These are phyloP conservation scores for Agmasoma carcini DNA, from an alignment of 371 early-diverging fungal species.

Conservation along the genomic window DNA sequence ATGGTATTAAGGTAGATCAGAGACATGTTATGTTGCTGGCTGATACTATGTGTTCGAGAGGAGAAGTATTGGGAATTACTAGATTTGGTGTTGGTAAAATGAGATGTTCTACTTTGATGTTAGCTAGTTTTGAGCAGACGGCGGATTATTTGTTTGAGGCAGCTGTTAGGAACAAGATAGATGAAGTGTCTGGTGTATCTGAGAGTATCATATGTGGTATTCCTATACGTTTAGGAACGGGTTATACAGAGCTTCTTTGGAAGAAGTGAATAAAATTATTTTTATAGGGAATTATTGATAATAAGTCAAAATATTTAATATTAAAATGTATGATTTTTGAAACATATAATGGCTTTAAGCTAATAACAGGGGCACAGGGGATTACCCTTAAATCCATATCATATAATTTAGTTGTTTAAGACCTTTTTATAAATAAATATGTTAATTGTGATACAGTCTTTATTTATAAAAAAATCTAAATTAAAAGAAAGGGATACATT, in stretches of 20 bases:
- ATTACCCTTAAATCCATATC: no score
- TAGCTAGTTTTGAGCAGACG: slow-evolving; percentile 97
- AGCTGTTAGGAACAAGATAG: slow-evolving; percentile 72
- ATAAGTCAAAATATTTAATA: no score
- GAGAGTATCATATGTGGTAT: slow-evolving; percentile 97
- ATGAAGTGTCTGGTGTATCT: slow-evolving; percentile 79
- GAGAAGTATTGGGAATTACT: slow-evolving; percentile 91
- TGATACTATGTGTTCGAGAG: slow-evolving; percentile 95
- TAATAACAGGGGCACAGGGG: no score
- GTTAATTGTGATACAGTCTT: no score
- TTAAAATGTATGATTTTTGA: no score
- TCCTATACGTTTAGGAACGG: slow-evolving; percentile 88
- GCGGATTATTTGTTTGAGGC: slow-evolving; percentile 95
- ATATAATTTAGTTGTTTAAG: no score
- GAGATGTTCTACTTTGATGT: slow-evolving; percentile 93
- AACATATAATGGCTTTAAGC: no score
- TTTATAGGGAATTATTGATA: no score
- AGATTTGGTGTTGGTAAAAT: slow-evolving; percentile 95
- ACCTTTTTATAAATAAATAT: no score
- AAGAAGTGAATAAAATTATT: slow-evolving; percentile 2
- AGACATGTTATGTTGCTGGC: slow-evolving; percentile 90
- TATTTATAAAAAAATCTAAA: no score
- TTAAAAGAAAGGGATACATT: no score
- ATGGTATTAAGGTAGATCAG: slow-evolving; percentile 86
- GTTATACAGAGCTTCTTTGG: slow-evolving; percentile 67